Percentiles rank a stretch among this genome's conserved stretches.
Conservation (phyloP, 495 filamentous ascomycete species). For the Annulohypoxylon stygium region DNA sequence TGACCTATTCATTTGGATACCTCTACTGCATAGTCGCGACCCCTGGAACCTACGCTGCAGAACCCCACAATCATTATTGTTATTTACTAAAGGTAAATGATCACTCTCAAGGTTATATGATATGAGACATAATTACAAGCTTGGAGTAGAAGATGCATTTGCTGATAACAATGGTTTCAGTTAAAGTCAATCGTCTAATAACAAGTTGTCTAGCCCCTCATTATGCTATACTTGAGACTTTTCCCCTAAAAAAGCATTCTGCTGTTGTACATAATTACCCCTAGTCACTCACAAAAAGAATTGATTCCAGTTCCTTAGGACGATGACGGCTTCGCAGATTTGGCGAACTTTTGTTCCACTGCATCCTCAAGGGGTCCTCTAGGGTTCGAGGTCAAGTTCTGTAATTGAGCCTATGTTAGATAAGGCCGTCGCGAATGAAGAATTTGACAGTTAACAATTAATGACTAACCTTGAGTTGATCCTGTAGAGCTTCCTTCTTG, state of each 20-base stretch:
- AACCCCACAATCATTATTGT: too few species aligned
- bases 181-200: slow-evolving; percentile 16
- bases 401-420: background rate
- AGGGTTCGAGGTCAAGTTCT: slow-evolving; percentile 76
- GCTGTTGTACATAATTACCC: background rate
- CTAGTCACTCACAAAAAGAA: background rate
- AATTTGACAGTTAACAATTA: background rate
- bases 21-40: too few species aligned
- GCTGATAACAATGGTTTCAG: background rate
- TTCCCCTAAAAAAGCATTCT: background rate
- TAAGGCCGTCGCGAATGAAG: background rate
- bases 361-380: slow-evolving; percentile 74
- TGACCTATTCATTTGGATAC: too few species aligned
- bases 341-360: slow-evolving; percentile 73
- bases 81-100: too few species aligned
- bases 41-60: too few species aligned
- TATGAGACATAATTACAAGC: background rate
- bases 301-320: background rate
- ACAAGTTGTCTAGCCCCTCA: slow-evolving; percentile 15
- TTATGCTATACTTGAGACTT: background rate
- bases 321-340: slow-evolving; percentile 48
- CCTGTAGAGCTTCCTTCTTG: slow-evolving; percentile 64
- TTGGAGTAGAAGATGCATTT: background rate
- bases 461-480: slow-evolving; percentile 58
- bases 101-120: too few species aligned